Percentiles rank a stretch among this genome's conserved stretches.
These are phyloP conservation scores for Pseudoneurospora amorphoporcata DNA, from an alignment of 495 filamentous ascomycete species.

Conservation along the genomic window DNA sequence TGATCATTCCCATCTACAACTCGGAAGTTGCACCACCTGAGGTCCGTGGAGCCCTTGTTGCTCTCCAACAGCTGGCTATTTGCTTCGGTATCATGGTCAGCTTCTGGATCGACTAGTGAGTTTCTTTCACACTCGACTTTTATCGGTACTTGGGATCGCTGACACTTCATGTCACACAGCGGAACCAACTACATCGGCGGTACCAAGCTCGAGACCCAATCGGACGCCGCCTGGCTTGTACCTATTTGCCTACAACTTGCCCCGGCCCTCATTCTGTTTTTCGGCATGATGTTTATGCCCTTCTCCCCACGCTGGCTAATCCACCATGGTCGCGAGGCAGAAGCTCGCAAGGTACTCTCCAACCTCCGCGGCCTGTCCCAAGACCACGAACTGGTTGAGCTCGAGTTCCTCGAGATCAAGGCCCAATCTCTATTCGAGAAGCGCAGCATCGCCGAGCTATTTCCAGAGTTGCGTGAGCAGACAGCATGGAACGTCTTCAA, in stretches of 20 bases:
- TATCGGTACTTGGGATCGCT: conserved; percentile 11
- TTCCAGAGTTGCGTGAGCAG: conserved; percentile 52
- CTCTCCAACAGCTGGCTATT: conserved; percentile 71
- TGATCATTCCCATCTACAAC: conserved; percentile 62
- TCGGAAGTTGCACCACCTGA: conserved; percentile 53
- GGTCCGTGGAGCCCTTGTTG: conserved; percentile 60
- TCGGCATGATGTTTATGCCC: conserved; percentile 72
- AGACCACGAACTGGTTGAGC: conserved; percentile 56
- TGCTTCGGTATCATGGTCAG: conserved; percentile 74
- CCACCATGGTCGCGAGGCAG: conserved; percentile 61
- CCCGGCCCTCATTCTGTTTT: conserved; percentile 49
- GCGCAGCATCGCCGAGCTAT: conserved; percentile 58
- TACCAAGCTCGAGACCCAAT: conserved; percentile 45
- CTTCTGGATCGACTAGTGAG: conserved; percentile 72
- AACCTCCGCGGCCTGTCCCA: conserved; percentile 48
- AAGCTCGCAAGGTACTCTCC: conserved; percentile 59
- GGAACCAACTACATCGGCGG: conserved; percentile 73
- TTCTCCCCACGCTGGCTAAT: conserved; percentile 74
- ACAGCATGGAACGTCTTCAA: conserved; percentile 52
- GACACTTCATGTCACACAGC: conserved; percentile 12
- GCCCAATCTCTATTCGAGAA: conserved; percentile 74
- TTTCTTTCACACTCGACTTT: background rate
- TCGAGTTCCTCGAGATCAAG: conserved; percentile 76
- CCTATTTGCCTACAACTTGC: conserved; percentile 54
- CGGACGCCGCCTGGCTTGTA: conserved; percentile 58